Conservation (phyloP, 2,329 filamentous ascomycete species). For the Epichloe glyceriae region DNA sequence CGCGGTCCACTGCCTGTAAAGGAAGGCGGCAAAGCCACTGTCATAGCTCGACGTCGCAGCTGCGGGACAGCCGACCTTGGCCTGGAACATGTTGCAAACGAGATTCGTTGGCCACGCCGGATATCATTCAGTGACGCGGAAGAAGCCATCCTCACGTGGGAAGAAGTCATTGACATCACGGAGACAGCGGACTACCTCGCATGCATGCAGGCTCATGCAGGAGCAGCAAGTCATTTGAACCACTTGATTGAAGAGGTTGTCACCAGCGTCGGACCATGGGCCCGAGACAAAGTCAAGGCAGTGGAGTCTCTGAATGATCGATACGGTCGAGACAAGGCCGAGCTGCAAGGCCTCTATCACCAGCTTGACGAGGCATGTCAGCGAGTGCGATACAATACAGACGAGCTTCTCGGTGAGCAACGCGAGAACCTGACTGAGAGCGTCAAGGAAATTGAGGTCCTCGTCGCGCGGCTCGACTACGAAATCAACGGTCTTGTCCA, state of each 20-base stretch:
- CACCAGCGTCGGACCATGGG: constrained; percentile 46
- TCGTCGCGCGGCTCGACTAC: constrained; percentile 81
- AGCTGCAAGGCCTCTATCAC: constrained; percentile 54
- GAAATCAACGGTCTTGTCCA: constrained; percentile 70
- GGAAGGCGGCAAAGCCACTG: constrained; percentile 31
- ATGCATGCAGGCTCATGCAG: constrained; percentile 25
- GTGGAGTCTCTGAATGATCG: constrained; percentile 48
- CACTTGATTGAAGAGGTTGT: constrained; percentile 38
- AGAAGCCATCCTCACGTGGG: constrained; percentile 59
- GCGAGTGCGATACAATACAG: constrained; percentile 50
- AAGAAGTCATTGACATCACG: constrained; percentile 33
- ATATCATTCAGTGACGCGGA: constrained; percentile 66
- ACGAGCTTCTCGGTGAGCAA: constrained; percentile 58
- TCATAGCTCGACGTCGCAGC: constrained; percentile 51
- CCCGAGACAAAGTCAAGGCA: constrained; percentile 39
- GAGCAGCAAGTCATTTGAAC: constrained; percentile 44
- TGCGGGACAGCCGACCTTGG: constrained; percentile 24
- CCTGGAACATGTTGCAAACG: constrained; percentile 28
- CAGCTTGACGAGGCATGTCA: constrained; percentile 60
- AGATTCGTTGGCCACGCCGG: constrained; percentile 55
- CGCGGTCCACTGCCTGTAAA: constrained; percentile 38
- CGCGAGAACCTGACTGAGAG: constrained; percentile 54
- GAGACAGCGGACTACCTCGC: constrained; percentile 17
- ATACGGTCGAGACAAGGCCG: constrained; percentile 49
- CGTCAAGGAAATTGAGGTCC: constrained; percentile 65